These are phyloP conservation scores for Alternaria consortialis DNA, from an alignment of 2,329 filamentous ascomycete genomes.

Conservation along the genomic window DNA sequence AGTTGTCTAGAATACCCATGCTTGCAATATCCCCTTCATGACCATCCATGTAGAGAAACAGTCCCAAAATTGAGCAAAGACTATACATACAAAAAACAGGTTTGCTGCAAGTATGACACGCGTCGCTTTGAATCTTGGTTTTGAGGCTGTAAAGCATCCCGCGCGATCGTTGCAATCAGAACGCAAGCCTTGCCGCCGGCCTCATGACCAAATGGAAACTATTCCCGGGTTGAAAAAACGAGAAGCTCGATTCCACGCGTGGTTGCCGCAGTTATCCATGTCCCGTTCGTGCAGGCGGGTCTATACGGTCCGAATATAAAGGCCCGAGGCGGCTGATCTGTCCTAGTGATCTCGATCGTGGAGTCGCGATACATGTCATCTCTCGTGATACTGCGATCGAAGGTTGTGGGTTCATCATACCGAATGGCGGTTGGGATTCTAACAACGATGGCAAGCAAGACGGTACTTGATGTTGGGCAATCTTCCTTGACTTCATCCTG, in stretches of 20 bases:
- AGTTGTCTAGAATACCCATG: neutral
- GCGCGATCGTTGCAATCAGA: neutral
- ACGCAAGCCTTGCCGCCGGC: neutral
- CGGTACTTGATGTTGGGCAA: neutral
- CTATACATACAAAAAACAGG: neutral
- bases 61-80: neutral
- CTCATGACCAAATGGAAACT: neutral
- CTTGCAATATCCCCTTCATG: neutral
- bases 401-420: neutral
- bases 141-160: neutral
- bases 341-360: slow-evolving; percentile 1
- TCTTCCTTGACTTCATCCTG: neutral
- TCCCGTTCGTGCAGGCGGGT: slow-evolving; percentile 4
- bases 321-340: slow-evolving; percentile 3
- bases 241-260: slow-evolving; percentile 3
- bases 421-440: neutral
- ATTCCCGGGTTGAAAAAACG: neutral
- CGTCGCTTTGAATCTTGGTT: neutral
- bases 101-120: neutral
- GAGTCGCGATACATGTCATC: neutral
- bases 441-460: neutral
- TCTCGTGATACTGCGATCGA: slow-evolving; percentile 6
- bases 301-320: neutral
- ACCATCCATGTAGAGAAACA: neutral
- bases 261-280: slow-evolving; percentile 3